Percentiles rank a stretch among this genome's conserved stretches.
Evolutionary conservation across 2,329 filamentous ascomycete genomes (phyloP).

Genomic region (Lachnellula cervina): DNA sequence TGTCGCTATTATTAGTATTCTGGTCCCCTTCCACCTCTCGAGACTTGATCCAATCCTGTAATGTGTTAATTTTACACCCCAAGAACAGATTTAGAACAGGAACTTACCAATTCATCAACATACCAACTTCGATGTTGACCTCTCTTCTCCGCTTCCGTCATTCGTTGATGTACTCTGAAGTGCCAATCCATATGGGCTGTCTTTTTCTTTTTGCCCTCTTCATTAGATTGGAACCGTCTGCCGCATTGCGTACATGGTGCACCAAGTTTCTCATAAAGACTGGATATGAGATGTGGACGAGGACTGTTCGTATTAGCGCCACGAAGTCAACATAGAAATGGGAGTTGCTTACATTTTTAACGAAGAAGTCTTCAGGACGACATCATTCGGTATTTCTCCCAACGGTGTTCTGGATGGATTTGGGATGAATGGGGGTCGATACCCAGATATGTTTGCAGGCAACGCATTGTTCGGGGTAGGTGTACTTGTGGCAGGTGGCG

Average conservation of each 20-base stretch:
- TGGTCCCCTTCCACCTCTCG: constrained; percentile 72
- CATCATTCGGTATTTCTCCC: constrained; percentile 38
- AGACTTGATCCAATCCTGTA: constrained; percentile 84
- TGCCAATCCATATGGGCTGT: constrained; percentile 96
- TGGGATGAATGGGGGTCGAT: constrained; percentile 30
- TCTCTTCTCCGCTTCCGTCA: constrained; percentile 78
- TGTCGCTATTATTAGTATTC: constrained; percentile 36
- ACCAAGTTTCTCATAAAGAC: constrained; percentile 75
- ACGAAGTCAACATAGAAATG: neutral
- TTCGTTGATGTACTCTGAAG: constrained; percentile 86
- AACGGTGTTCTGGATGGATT: constrained; percentile 21
- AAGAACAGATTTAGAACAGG: neutral
- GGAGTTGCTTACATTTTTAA: constrained; percentile 62
- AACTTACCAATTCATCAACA: constrained; percentile 73
- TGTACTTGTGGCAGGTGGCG: constrained; percentile 38
- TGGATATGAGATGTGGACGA: constrained; percentile 67
- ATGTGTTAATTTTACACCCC: constrained; percentile 12
- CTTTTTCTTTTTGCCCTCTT: constrained; percentile 78
- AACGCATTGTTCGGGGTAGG: constrained; percentile 34
- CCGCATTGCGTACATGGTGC: constrained; percentile 91
- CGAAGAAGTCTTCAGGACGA: constrained; percentile 60
- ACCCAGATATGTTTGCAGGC: constrained; percentile 37
- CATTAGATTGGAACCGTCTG: constrained; percentile 73
- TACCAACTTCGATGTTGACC: constrained; percentile 94
- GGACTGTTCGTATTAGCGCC: constrained; percentile 40